Base-by-base conservation (phyloP, 129 eudicot genomes). In the Tagetes erecta region DNA sequence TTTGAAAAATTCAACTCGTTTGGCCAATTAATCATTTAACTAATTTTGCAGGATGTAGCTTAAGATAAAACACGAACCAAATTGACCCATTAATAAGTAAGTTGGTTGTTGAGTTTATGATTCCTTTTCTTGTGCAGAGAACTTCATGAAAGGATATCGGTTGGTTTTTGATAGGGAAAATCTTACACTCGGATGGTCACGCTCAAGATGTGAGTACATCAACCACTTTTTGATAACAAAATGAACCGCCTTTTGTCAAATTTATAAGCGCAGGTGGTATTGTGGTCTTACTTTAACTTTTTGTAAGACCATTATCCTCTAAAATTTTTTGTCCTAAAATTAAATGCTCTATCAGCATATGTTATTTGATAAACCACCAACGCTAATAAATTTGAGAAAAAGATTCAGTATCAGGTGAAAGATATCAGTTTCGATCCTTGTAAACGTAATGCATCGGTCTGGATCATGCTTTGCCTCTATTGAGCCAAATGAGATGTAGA, bases 121-220 rank as follows among this genome's bases (percentile, higher is more conserved):
- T 67, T 40, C 67, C 35, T 8, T 33, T 65, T 64, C 66, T 2
- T 73, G 39, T 82, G 85, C 96, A 95, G 99, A 95, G 86, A 91
- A 95, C 89, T 95, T 81, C 87, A 95, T 95, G 97, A 84, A 87
- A 7, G 96, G 99, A 74, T 95, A 95, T 78, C 88, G 88, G 67
- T 82, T 91, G 86, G 99, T 87, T 33, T 95, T 95, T 82, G 96
- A 95, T 71, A 87, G 96, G 81, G 96, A 91, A 70, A 91, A 91
- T 39, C 77, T 86, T 72, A 88, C 83, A 75, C 88, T 95, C 57
- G 97, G 99, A 38, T 95, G 99, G 99, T 88, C 93, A 57, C 90
- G 57, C 57, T 95, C 99, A 44, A 85, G 89, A 76, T 95, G 99
- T 95, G 81, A 95, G 99, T 87, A 40, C 3, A 65, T 77, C 56